Base-by-base conservation (phyloP, 1,139 yeast species). In the Taphrina populina region DNA sequence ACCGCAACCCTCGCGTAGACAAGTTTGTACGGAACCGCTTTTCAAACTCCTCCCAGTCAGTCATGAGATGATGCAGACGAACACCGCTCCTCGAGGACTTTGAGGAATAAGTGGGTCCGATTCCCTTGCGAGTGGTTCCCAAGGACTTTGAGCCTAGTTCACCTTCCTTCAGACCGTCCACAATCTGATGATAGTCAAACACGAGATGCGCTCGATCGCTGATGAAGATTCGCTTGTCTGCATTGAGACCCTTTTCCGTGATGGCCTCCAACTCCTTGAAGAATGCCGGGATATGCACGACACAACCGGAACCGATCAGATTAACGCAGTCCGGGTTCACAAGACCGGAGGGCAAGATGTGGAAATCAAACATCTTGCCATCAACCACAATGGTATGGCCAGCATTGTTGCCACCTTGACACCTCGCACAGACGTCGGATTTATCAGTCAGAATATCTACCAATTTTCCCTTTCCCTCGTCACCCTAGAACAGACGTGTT, bases 101-200 rank as follows among this genome's bases (percentile, higher is more conserved):
- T 64, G 98, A 88, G 41, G 96, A 84, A 71, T 92, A 92, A 43
- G 98, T 84, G 65, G 99, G 99, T 58, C 99, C 99, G 68, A 92
- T 92, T 73, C 99, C 99, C 71, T 94, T 92, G 68, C 97, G 96
- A 51, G 99, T 92, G 62, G 99, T 92, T 65, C 99, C 99, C 67
- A 92, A 92, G 43, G 95, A 82, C 73, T 88, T 88, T 61, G 79
- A 77, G 30, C 92, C 82, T 58, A 94, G 79, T 72, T 92, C 98
- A 55, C 86, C 84, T 73, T 92, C 99, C 73, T 95, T 87, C 67
- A 92, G 78, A 66, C 90, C 92, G 70, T 92, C 99, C 53, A 95
- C 88, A 70, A 94, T 81, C 74, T 92, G 97, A 73, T 92, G 98
- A 82, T 92, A 90, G 71, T 90, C 97, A 69, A 92, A 92, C 46